Conservation (phyloP, 768 basidiomycete species). For the Tricholoma flavovirens region DNA sequence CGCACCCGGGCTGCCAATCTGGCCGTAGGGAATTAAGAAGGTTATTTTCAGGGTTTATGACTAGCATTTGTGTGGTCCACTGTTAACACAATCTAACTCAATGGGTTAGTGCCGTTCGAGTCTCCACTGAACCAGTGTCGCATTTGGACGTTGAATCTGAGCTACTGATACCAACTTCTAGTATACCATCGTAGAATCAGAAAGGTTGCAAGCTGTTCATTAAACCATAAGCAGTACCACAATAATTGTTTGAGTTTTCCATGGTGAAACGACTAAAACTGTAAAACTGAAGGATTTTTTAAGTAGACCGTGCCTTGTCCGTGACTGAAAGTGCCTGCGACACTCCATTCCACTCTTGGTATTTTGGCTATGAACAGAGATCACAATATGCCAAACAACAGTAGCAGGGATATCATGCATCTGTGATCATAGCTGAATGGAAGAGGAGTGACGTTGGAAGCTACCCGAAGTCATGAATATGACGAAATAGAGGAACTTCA, state of each 20-base stretch:
- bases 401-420: constrained; percentile 22
- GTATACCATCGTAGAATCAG: neutral
- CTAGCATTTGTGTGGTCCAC: too few relatives aligned
- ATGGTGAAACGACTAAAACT: too few relatives aligned
- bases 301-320: neutral
- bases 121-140: neutral
- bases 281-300: too few relatives aligned
- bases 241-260: too few relatives aligned
- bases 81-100: too few relatives aligned
- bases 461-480: neutral
- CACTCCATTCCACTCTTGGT: constrained; percentile 35
- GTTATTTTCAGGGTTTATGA: too few relatives aligned
- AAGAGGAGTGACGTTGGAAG: constrained; percentile 26
- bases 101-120: too few relatives aligned
- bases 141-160: neutral
- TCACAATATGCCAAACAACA: constrained; percentile 27
- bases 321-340: constrained; percentile 19
- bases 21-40: neutral
- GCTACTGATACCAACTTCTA: neutral
- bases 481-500: constrained; percentile 3
- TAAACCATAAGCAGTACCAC: too few relatives aligned
- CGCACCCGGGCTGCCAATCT: too few relatives aligned
- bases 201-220: neutral
- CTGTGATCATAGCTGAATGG: constrained; percentile 31
- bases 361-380: constrained; percentile 59